Evolutionary conservation across 2,329 filamentous ascomycete genomes (phyloP).

Genomic region (Orbilia brochopaga): DNA sequence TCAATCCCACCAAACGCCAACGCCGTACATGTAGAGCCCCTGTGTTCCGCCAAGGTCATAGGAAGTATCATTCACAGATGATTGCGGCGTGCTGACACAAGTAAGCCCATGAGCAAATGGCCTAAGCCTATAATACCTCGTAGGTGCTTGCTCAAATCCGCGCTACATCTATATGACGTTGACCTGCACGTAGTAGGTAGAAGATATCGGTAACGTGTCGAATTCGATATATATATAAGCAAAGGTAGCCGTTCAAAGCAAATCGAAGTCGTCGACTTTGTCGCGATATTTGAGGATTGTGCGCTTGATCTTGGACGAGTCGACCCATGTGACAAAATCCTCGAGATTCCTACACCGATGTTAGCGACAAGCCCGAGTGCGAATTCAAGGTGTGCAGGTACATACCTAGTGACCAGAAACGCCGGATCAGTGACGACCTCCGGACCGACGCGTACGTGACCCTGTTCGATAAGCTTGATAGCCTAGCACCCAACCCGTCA

Average conservation of each 20-base stretch:
- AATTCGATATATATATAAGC: background rate
- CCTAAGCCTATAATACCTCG: slow-evolving; percentile 8
- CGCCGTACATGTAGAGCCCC: no score
- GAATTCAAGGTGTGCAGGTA: background rate
- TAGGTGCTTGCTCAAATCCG: no score
- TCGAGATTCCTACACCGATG: slow-evolving; percentile 64
- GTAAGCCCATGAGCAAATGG: no score
- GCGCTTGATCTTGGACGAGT: slow-evolving; percentile 74
- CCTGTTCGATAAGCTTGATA: slow-evolving; percentile 70
- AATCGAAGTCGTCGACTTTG: slow-evolving; percentile 73
- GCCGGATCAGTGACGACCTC: slow-evolving; percentile 72
- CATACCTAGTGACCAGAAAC: slow-evolving; percentile 65
- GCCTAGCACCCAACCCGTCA: slow-evolving; percentile 56
- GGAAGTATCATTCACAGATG: no score
- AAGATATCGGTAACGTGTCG: background rate
- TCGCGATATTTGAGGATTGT: slow-evolving; percentile 73
- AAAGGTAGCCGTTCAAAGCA: slow-evolving; percentile 60
- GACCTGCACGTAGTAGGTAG: slow-evolving; percentile 30
- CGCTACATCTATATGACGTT: no score
- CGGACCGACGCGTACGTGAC: slow-evolving; percentile 71
- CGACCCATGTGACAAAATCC: slow-evolving; percentile 75
- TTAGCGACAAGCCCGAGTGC: no score
- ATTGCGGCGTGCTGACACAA: no score
- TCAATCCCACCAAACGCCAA: background rate
- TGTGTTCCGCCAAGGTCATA: no score